Percentiles rank a stretch among this genome's conserved stretches.
phyloP scores from a whole-genome alignment of 441 rosid species.

The Isatis lusitanica region DNA sequence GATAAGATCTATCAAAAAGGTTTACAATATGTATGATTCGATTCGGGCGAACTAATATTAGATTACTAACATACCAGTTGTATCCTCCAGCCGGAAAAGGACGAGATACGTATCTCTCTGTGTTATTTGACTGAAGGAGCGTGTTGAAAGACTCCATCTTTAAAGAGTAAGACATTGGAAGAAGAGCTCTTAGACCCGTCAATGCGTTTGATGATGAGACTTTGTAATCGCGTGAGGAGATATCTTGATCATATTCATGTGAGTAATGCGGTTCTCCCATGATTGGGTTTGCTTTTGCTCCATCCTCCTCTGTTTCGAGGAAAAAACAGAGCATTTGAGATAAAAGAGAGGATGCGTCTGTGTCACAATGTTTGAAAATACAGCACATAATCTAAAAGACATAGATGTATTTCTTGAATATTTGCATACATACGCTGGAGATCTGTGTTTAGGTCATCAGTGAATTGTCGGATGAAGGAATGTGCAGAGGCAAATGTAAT shows the following conservation, averaged over 20 bases:
- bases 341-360: not conserved
- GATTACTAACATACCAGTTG: conserved; percentile 11
- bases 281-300: not conserved
- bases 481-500: not conserved
- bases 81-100: conserved; percentile 22
- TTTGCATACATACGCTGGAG: not conserved
- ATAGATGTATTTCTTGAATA: not conserved
- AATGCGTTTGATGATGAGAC: conserved; percentile 5
- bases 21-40: not conserved
- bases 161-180: conserved; percentile 24
- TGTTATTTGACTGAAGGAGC: not conserved
- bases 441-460: conserved; percentile 14
- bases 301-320: not conserved
- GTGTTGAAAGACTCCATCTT: conserved; percentile 26
- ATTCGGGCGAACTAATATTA: no score
- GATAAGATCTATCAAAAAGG: not conserved
- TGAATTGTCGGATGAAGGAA: conserved; percentile 12
- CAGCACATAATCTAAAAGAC: not conserved
- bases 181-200: conserved; percentile 2
- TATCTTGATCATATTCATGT: not conserved
- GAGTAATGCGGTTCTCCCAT: not conserved
- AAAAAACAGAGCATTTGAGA: not conserved
- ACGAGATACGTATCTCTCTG: conserved; percentile 6
- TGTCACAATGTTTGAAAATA: no score
- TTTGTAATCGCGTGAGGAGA: conserved; percentile 9